Conservation (phyloP, 345 rosid genomes). For the Eucalyptus sp. region DNA sequence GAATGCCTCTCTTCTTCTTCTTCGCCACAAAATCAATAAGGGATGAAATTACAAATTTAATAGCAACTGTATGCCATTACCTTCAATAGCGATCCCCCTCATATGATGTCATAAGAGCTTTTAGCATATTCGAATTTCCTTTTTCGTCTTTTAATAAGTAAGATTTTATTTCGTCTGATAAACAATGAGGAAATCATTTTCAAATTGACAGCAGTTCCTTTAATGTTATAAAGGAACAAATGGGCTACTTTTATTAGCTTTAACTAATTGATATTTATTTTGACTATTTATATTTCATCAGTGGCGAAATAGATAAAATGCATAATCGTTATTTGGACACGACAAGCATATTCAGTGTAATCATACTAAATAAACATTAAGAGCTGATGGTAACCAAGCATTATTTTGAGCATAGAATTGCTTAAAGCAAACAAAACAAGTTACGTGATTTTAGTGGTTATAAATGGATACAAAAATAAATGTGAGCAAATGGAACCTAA, state of each 20-base stretch:
- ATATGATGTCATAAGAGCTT: not conserved
- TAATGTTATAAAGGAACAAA: not conserved
- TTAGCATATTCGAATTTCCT: not conserved
- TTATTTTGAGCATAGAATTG: not conserved
- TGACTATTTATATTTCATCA: not conserved
- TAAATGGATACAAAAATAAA: too few species aligned
- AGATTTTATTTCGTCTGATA: not conserved
- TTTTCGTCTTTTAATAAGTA: not conserved
- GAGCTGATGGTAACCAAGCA: not conserved
- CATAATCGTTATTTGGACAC: not conserved
- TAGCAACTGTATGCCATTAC: not conserved
- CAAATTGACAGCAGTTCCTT: not conserved
- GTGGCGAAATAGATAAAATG: not conserved
- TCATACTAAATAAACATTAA: not conserved
- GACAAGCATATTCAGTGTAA: not conserved
- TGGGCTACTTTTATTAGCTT: not conserved
- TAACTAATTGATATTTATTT: not conserved
- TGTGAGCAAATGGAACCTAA: not conserved
- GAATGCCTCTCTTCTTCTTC: not conserved
- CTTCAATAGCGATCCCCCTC: not conserved
- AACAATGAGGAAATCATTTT: not conserved
- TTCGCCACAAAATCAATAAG: not conserved
- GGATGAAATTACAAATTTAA: not conserved
- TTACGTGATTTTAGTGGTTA: not conserved
- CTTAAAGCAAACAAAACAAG: not conserved